phyloP scores from a whole-genome alignment of 139 green algal genomes.

The Coelastrella sp. region DNA sequence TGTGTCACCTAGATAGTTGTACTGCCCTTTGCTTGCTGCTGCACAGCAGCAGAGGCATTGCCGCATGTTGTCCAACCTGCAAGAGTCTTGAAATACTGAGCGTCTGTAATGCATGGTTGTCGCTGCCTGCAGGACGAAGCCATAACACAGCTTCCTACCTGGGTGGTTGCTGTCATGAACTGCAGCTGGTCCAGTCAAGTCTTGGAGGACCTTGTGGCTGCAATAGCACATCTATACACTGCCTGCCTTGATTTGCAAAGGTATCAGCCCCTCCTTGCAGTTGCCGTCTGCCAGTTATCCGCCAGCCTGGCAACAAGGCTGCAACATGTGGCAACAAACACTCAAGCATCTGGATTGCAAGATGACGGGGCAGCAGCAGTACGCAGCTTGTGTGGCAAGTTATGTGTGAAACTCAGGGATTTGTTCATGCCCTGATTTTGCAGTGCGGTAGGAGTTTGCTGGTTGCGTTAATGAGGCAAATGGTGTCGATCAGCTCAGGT shows the following conservation, averaged over 20 bases:
- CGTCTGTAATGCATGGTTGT: too few relatives aligned
- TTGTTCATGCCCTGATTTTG: slow-evolving; percentile 17
- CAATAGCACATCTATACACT: background rate
- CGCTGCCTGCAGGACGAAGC: slow-evolving; percentile 21
- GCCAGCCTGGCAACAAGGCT: slow-evolving; percentile 9
- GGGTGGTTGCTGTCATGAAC: background rate
- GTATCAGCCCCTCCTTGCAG: slow-evolving; percentile 16
- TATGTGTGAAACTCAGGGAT: slow-evolving; percentile 25
- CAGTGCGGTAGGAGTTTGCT: too few relatives aligned
- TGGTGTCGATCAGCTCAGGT: too few relatives aligned
- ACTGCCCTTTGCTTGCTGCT: too few relatives aligned
- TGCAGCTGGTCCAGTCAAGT: slow-evolving; percentile 17
- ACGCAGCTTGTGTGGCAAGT: background rate
- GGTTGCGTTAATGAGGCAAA: too few relatives aligned
- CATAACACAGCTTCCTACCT: background rate
- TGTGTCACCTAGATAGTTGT: too few relatives aligned
- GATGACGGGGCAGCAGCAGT: background rate
- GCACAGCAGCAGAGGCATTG: too few relatives aligned
- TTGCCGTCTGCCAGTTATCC: background rate
- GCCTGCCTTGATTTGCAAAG: background rate
- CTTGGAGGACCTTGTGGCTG: slow-evolving; percentile 4
- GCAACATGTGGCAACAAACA: slow-evolving; percentile 13
- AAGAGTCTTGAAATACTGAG: too few relatives aligned
- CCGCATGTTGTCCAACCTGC: too few relatives aligned
- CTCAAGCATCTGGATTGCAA: slow-evolving; percentile 31